Percentiles rank a stretch among this genome's conserved stretches.
Conservation (phyloP, 73 alveolate species). For the Stentor coeruleus region DNA sequence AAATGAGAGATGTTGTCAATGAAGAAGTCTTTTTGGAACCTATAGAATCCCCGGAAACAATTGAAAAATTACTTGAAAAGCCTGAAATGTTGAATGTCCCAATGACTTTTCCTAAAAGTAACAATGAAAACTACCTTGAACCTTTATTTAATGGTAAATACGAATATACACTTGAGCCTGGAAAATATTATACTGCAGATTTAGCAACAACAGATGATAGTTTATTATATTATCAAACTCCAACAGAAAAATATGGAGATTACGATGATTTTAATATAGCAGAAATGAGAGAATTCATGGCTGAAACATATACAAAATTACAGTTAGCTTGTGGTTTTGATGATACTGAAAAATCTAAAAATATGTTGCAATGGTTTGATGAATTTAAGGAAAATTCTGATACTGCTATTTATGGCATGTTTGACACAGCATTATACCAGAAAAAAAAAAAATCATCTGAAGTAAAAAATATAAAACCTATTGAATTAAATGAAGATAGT, state of each 20-base stretch:
- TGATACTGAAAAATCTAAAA: background rate
- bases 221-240: too few relatives aligned
- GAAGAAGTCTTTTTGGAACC: constrained; percentile 13
- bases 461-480: background rate
- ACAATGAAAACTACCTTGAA: background rate
- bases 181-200: too few relatives aligned
- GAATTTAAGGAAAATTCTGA: background rate
- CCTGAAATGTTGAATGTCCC: background rate
- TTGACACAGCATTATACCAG: background rate
- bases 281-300: too few relatives aligned
- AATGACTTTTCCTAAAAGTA: background rate
- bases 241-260: too few relatives aligned
- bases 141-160: too few relatives aligned
- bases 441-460: background rate
- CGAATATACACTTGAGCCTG: too few relatives aligned
- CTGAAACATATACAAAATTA: background rate
- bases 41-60: background rate
- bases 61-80: background rate
- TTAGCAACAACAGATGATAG: too few relatives aligned
- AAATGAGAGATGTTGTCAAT: constrained; percentile 39
- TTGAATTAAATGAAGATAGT: background rate
- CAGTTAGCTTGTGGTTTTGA: background rate
- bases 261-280: too few relatives aligned
- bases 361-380: background rate
- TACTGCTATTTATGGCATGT: background rate